Base-by-base conservation (phyloP, 1,139 yeast species). In the Lodderomyces jiufengensis region DNA sequence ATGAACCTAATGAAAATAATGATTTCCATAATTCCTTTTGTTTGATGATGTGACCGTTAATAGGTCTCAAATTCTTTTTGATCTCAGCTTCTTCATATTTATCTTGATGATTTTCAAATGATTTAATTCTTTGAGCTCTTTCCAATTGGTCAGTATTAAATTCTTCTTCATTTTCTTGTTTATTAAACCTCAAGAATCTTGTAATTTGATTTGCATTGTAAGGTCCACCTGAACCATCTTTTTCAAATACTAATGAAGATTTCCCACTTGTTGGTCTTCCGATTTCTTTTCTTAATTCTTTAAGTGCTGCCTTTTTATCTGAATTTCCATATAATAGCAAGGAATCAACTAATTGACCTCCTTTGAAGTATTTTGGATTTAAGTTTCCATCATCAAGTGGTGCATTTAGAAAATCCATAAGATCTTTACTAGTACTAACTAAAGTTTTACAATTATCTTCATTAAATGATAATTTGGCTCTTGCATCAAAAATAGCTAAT, bases 201-300 rank as follows among this genome's bases (percentile, higher is more conserved):
- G 73, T 64, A 37, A 59, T 67, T 31, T 63, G 63, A 45, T 73
- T 73, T 37, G 66, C 78, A 3, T 66, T 60, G 45, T 77, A 78
- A 10, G 80, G 73, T 9, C 73, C 70, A 8, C 84, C 84, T 3
- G 80, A 73, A 0, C 83, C 83, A 53, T 78, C 83, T 44, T 69
- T 70, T 45, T 77, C 84, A 52, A 73, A 76, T 1, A 75, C 70
- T 20, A 61, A 51, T 5, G 54, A 40, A 5, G 48, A 39, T 23
- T 52, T 54, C 24, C 51, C 50, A 38, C 72, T 58, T 1, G 84
- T 78, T 3, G 84, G 81, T 52, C 84, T 61, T 0, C 83, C 84
- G 37, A 75, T 57, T 33, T 66, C 57, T 36, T 50, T 41, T 9
- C 55, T 49, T 32, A 63, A 52, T 8, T 32, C 35, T 13, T n/a